A percentile compares a stretch with the other conserved stretches of the same genome.
Conservation (phyloP, 257 asterid species). For the Solanum rostratum region DNA sequence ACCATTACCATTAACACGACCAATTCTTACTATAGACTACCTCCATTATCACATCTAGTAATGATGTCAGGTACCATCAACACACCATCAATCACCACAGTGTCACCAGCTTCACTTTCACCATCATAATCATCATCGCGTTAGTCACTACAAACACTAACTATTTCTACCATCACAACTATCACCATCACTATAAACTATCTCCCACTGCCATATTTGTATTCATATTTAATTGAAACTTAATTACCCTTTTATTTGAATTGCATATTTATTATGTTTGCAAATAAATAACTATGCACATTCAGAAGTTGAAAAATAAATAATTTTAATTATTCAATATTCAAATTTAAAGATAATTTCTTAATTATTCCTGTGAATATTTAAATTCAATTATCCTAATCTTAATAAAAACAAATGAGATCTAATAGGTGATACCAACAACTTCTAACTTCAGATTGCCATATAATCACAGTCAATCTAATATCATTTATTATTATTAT, state of each 20-base stretch:
- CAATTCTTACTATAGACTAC: not conserved
- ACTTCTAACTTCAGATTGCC: not conserved
- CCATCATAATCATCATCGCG: not conserved
- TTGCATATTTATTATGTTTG: too few relatives aligned
- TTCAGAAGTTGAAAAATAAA: too few relatives aligned
- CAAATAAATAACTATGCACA: too few relatives aligned
- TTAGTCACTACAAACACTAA: not conserved
- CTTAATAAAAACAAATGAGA: too few relatives aligned
- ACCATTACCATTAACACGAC: not conserved
- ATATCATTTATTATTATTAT: not conserved
- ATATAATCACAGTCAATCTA: not conserved
- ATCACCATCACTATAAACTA: not conserved
- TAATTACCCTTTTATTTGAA: too few relatives aligned
- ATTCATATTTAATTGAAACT: too few relatives aligned
- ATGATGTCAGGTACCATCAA: not conserved
- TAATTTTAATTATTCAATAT: too few relatives aligned
- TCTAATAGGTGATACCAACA: not conserved
- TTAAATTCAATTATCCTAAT: too few relatives aligned
- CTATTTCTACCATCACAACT: not conserved
- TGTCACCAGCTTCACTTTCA: not conserved
- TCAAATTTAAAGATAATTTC: rapidly evolving
- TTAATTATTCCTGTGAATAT: too few relatives aligned
- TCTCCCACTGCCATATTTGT: not conserved
- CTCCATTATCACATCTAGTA: not conserved
- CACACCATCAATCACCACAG: not conserved